phyloP scores from a whole-genome alignment of 176 grass and related monocot genomes.

The Triticum aestivum region IWGSC_CS_RefSeq_v2.1 NC_057802.1:399613110-399613609 shows the following conservation, averaged over 20 bases:
- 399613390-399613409: background rate
- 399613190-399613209: background rate
- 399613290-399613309: background rate
- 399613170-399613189: too few species aligned
- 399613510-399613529: slow-evolving; percentile 11
- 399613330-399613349: background rate
- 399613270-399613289: background rate
- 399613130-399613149: background rate
- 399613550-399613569: slow-evolving; percentile 20
- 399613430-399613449: background rate
- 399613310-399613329: background rate
- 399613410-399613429: background rate
- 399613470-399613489: slow-evolving; percentile 3
- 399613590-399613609: slow-evolving; percentile 19
- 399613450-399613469: background rate
- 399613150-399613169: background rate
- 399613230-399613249: background rate
- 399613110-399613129: background rate
- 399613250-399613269: background rate
- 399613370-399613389: background rate
- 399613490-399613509: slow-evolving; percentile 31
- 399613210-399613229: background rate
- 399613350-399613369: background rate
- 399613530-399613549: slow-evolving; percentile 22
- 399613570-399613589: slow-evolving; percentile 4